These are phyloP conservation scores for Colletotrichum gigasporum DNA, from an alignment of 2,329 filamentous ascomycete genomes.

Conservation along the genomic window DNA sequence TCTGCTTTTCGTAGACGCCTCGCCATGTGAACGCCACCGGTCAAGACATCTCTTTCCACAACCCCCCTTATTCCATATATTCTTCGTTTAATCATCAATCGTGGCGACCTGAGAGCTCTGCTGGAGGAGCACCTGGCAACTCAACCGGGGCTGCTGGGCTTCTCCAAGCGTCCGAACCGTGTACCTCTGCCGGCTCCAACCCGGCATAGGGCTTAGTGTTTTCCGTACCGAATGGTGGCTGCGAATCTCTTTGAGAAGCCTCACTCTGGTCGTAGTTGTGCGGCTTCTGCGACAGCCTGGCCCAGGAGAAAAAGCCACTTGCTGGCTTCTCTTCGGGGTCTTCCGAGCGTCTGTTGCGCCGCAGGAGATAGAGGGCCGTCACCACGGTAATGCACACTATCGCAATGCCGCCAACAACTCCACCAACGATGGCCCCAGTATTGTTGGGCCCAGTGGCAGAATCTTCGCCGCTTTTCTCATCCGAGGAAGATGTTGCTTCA, in stretches of 20 bases:
- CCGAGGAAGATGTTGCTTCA: neutral
- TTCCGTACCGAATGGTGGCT: neutral
- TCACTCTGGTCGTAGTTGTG: neutral
- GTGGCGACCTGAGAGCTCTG: neutral
- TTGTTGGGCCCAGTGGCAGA: constrained; percentile 38
- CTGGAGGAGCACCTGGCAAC: neutral
- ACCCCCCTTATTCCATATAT: too few relatives aligned
- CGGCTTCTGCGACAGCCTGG: neutral
- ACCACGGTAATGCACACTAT: constrained; percentile 42
- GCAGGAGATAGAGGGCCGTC: constrained; percentile 31
- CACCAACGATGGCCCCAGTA: constrained; percentile 44
- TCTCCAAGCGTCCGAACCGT: neutral
- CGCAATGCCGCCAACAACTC: constrained; percentile 44
- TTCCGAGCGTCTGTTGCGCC: constrained; percentile 1
- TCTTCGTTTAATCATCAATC: neutral
- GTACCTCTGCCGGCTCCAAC: neutral
- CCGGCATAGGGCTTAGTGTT: neutral
- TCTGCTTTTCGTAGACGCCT: too few relatives aligned
- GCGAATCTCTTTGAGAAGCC: neutral
- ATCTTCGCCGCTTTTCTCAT: neutral
- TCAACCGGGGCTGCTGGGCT: neutral
- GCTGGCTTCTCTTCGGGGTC: neutral
- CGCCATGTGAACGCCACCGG: too few relatives aligned
- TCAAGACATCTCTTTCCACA: too few relatives aligned
- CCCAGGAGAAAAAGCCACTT: neutral